Evolutionary conservation across 352 stramenopile species (phyloP), one percentile per base, ranked within the genome.

Genomic region (Globisporangium sylvaticum): DNA sequence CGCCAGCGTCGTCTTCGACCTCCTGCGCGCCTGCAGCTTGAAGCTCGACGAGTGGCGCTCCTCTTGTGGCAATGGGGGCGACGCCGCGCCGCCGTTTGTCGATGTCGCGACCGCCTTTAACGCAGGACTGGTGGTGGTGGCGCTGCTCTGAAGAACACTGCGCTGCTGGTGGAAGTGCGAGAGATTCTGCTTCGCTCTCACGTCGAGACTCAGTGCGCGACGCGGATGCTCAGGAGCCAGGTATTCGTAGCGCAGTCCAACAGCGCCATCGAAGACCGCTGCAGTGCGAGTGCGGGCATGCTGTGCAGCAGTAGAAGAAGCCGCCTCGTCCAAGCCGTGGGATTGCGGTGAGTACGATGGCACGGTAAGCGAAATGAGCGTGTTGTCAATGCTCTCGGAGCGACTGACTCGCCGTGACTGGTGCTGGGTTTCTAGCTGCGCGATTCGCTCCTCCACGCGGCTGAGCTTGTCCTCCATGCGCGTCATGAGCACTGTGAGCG

Each of bases 381-480:
- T 24, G 6, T 31, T 44, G 48, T 25, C 61, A 22, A 66, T 52
- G 32, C 60, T 58, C 1, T 22, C 60, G 3, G 44, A 58, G 60
- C 8, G 46, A 1, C 8, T 48, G 20, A 32, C 12, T 24, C 14
- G 48, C 6, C 20, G 31, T 1, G 22, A 4, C 6, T n/a, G 3
- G 2, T 42, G 31, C 7, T 25, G 32, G 8, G 4, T 22, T 25
- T 66, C 61, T 1, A 54, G 56, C 0, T 48, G 18, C 15, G 25
- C 25, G 6, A 57, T n/a, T 1, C 29, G 24, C 2, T 56, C 55
- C 14, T 58, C 61, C 3, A 72, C 44, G 4, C 34, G 46, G 9
- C n/a, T 20, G 1, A 62, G 44, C 46, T 55, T 61, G 5, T 69
- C 48, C 20, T 72, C 62, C 14, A 72, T 48, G 1, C 67, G 67